Base-by-base conservation (phyloP, 2,329 filamentous ascomycete species). In the Apiospora kogelbergensis region DNA sequence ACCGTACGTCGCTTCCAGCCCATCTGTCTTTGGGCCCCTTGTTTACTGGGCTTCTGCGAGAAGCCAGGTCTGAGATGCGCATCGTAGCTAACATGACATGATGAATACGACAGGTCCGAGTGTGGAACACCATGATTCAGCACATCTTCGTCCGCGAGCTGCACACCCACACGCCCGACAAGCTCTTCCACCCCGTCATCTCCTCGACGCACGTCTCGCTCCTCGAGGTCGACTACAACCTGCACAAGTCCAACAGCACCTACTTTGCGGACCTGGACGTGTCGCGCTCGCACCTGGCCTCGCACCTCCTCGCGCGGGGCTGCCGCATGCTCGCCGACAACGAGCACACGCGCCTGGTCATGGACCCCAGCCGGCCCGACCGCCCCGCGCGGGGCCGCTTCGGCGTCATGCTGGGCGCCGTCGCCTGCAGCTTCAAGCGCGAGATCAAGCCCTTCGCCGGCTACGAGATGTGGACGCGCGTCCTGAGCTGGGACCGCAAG, bases 211-310 rank as follows among this genome's bases (percentile, higher is more conserved):
- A 90, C 76, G 88, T 91, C 17, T 88, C 92, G 0, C 81, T 92
- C 67, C 86, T 92, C 73, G 94, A 97, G 81, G 93, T 91, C 75
- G 95, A 97, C 82, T 94, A 94, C 83, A 95, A 96, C 82, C 77
- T 94, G 57, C 92, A 95, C 85, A 94, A 95, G 79, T 90, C 90
- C 71, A 93, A 94, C 82, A 89, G 88, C 74, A 97, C 94, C 40
- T 97, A 97, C 83, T 97, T 97, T 78, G 84, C 90, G 73, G 94
- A 97, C 80, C 89, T 97, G 73, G 94, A 97, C 80, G 88, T 95
- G 70, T 89, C 91, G 46, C 92, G 96, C 68, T 92, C 92, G 0
- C 93, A 97, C 72, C 88, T 96, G 10, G 89, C 97, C 67, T 91
- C 90, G 65, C 88, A 90, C 72, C 82, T 95, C 2, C 83, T 91